phyloP scores from a whole-genome alignment of 805 yeast genomes.

The Candida ipomoeae region DNA sequence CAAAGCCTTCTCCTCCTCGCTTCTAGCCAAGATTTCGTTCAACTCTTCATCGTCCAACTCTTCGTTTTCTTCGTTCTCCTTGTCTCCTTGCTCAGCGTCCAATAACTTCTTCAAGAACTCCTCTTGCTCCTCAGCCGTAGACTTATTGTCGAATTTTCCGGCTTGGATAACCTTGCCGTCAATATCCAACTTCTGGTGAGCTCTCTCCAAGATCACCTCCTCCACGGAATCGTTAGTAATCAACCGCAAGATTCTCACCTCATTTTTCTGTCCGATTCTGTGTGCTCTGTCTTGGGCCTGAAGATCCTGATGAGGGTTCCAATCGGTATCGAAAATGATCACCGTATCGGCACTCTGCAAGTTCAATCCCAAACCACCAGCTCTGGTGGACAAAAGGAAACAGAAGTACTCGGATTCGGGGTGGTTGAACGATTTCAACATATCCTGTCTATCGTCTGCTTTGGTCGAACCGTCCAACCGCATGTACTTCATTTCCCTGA shows the following conservation, averaged over 20 bases:
- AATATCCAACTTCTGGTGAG: conserved; percentile 77
- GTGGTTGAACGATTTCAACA: conserved; percentile 71
- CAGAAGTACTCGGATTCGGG: conserved; percentile 75
- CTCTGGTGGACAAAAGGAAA: conserved; percentile 77
- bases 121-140: conserved; percentile 84
- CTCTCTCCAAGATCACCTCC: conserved; percentile 77
- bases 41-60: conserved; percentile 65
- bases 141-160: conserved; percentile 83
- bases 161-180: conserved; percentile 91
- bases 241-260: conserved; percentile 74
- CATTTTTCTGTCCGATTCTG: conserved; percentile 86
- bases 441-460: conserved; percentile 75
- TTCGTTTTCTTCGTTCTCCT: conserved; percentile 50
- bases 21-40: conserved; percentile 67
- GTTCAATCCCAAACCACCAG: conserved; percentile 85
- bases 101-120: conserved; percentile 66
- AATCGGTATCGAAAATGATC: conserved; percentile 80
- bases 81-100: conserved; percentile 62
- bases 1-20: conserved; percentile 53
- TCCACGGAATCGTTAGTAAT: conserved; percentile 81
- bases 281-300: conserved; percentile 91
- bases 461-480: conserved; percentile 81
- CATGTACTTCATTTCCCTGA: conserved; percentile 62
- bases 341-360: conserved; percentile 87
- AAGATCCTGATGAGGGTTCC: conserved; percentile 91